These are phyloP conservation scores for Elsinoe ampelina DNA, from an alignment of 2,329 filamentous ascomycete genomes.

Conservation along the genomic window DNA sequence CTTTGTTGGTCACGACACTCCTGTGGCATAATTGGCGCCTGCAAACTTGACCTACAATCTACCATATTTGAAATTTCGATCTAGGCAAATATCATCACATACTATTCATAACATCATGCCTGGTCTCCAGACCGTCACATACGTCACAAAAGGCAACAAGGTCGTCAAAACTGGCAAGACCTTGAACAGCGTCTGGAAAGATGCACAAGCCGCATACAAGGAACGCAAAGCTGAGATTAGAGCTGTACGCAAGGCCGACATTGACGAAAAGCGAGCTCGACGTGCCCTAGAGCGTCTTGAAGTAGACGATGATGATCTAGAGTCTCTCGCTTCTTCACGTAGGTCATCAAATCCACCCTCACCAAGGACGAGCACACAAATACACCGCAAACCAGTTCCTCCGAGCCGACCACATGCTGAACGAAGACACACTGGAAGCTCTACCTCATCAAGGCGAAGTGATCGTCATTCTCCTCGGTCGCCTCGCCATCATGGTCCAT, in stretches of 20 bases:
- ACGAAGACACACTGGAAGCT: slow-evolving; percentile 29
- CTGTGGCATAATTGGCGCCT: background rate
- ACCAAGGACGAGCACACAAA: slow-evolving; percentile 10
- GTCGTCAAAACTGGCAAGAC: slow-evolving; percentile 88
- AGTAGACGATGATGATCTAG: slow-evolving; percentile 26
- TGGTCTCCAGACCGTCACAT: slow-evolving; percentile 67
- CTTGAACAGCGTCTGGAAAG: slow-evolving; percentile 80
- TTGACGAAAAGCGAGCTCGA: slow-evolving; percentile 50
- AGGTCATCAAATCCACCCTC: slow-evolving; percentile 13
- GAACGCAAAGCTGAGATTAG: slow-evolving; percentile 78
- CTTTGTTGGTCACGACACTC: background rate
- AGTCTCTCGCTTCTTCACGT: slow-evolving; percentile 21
- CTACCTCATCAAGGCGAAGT: slow-evolving; percentile 38
- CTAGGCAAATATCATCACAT: no score
- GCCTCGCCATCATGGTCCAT: slow-evolving; percentile 20
- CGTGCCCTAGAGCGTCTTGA: slow-evolving; percentile 36
- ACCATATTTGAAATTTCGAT: no score
- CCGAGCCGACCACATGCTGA: slow-evolving; percentile 29
- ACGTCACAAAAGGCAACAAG: slow-evolving; percentile 86
- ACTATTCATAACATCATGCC: slow-evolving; percentile 13
- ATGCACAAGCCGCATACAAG: slow-evolving; percentile 78
- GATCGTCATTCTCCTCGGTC: slow-evolving; percentile 21
- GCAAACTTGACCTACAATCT: background rate
- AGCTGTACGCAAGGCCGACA: slow-evolving; percentile 54
- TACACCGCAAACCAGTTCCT: slow-evolving; percentile 13